Conservation (phyloP, 225 moss, liverwort and hornwort species). For the Bryum argenteum region DNA sequence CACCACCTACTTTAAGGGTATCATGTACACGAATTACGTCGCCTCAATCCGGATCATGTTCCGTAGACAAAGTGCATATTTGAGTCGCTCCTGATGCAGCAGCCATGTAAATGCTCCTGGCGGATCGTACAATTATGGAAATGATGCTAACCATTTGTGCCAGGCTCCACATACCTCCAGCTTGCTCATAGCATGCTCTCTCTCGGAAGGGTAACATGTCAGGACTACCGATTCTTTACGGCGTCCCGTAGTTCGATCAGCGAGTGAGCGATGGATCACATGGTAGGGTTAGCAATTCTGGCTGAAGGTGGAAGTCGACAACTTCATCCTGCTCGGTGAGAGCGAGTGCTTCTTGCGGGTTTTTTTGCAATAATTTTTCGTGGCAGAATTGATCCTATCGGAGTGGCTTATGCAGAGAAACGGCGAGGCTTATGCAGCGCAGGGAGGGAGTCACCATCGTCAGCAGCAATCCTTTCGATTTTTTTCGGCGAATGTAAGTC, state of each 20-base stretch:
- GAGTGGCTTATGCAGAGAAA: conserved; percentile 25
- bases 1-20: too few relatives aligned
- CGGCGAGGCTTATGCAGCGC: conserved; percentile 14
- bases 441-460: conserved; percentile 12
- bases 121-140: too few relatives aligned
- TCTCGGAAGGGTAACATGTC: not conserved
- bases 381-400: not conserved
- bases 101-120: too few relatives aligned
- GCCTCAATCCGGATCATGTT: not conserved
- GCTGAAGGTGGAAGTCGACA: conserved; percentile 14
- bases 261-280: conserved; percentile 23
- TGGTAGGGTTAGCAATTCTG: conserved; percentile 21
- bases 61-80: too few relatives aligned
- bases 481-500: conserved; percentile 36
- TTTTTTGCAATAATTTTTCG: not conserved
- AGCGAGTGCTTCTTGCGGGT: too few relatives aligned
- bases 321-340: conserved; percentile 24
- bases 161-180: not conserved
- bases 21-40: not conserved
- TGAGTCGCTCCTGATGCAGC: too few relatives aligned
- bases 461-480: conserved; percentile 13
- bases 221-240: not conserved
- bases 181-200: not conserved
- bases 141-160: too few relatives aligned
- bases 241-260: not conserved